Evolutionary conservation across 169 alveolate genomes (phyloP), one percentile per base, ranked within the genome.

Genomic region (Cyclospora cayetanensis): DNA sequence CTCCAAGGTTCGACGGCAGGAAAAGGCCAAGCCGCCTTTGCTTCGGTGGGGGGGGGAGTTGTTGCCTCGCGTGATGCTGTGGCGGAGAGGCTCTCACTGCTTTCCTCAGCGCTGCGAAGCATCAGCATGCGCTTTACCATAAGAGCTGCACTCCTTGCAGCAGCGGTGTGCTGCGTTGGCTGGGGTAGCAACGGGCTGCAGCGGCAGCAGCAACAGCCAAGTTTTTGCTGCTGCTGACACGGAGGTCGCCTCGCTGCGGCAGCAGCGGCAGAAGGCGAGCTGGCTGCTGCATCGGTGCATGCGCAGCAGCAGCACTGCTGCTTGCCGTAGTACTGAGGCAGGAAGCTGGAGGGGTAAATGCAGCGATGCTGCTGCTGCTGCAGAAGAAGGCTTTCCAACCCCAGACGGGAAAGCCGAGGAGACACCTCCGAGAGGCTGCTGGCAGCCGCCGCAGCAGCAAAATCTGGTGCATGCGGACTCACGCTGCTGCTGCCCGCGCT

Each of bases 401-500:
- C 85, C 1, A 74, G 37, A 18, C 85, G 60, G 15, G 85, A 74
- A 18, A 74, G 65, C 1, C 85, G 85, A 39, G 85, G 85, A 74
- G 85, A 74, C 42, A 74, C 25, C 60, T 74, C 85, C 3, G 85
- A 74, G 31, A 74, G 35, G n/a, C 85, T 39, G 85, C 85, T 74
- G 3, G 85, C 85, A n/a, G 85, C 85, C n/a, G 85, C 85, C 5
- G 85, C 85, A 39, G 65, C 60, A 74, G 85, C 85, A 74, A 74
- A 74, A 39, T 74, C 85, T 5, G 85, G 85, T 5, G 85, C 65
- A 15, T 74, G 85, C 63, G 85, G 85, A n/a, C 85, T 74, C 2
- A 74, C 37, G 85, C 85, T 74, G 85, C 85, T 74, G 85, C 65
- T 74, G 85, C 85, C 63, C 18, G 65, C n/a, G 85, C 85, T 74